phyloP scores from a whole-genome alignment of 164 flowering plant genomes.

The Macadamia integrifolia region DNA sequence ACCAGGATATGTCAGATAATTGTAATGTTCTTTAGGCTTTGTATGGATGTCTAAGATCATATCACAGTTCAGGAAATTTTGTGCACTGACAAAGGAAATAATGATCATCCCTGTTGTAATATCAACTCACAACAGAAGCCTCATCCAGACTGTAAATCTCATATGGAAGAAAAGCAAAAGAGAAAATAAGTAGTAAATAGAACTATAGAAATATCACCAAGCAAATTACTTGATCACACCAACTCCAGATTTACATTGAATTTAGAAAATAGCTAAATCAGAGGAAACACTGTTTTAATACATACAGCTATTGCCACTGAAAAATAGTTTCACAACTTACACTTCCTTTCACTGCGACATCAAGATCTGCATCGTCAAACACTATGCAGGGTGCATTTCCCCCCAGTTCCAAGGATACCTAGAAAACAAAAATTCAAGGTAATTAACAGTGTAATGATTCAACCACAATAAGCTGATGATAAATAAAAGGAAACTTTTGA shows the following conservation, averaged over 20 bases:
- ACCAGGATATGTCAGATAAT: too few relatives aligned
- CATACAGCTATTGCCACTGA: not conserved
- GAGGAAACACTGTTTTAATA: not conserved
- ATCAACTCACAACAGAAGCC: not conserved
- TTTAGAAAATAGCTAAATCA: not conserved
- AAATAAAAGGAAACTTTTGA: too few relatives aligned
- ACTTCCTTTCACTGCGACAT: conserved; percentile 91
- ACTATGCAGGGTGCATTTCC: conserved; percentile 99
- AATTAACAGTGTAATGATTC: too few relatives aligned
- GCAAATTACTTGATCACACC: not conserved
- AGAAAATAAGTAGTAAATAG: not conserved
- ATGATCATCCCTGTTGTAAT: too few relatives aligned
- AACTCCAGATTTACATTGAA: too few relatives aligned
- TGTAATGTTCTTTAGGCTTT: too few relatives aligned
- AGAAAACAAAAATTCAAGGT: not conserved
- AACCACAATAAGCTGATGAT: too few relatives aligned
- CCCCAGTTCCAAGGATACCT: conserved; percentile 97
- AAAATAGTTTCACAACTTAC: conserved; percentile 41
- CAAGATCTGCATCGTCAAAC: conserved; percentile 95
- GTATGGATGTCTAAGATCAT: too few relatives aligned
- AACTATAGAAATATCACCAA: not conserved
- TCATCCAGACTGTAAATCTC: too few relatives aligned
- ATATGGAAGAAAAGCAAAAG: not conserved
- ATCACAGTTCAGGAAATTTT: too few relatives aligned
- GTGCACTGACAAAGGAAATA: too few relatives aligned